Base-by-base conservation (phyloP, 352 stramenopile species). In the Lagenidium giganteum region DNA sequence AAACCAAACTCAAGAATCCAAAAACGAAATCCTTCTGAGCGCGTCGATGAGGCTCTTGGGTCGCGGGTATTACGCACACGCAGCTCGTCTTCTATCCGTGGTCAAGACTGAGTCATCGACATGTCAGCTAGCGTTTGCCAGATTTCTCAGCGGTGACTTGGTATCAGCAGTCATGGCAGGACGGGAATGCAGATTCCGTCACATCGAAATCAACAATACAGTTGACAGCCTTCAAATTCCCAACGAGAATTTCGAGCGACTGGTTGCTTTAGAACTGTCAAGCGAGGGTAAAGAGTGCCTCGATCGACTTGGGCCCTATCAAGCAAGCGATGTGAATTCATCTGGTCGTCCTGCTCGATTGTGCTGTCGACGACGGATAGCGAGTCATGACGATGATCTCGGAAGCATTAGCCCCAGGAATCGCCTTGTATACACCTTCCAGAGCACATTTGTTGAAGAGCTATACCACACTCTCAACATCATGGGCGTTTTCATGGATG, bases 401-500 rank as follows among this genome's bases (percentile, higher is more conserved):
- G n/a, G n/a, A n/a, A n/a, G n/a, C n/a, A n/a, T n/a, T n/a, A n/a
- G n/a, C n/a, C n/a, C n/a, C n/a, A n/a, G n/a, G n/a, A n/a, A n/a
- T n/a, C 48, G 50, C 8, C 30, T 21, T 9, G 16, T 24, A 12
- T 47, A 43, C 23, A 46, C 35, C 18, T 83, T 70, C 34, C 58
- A 43, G n/a, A 80, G 58, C 29, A 17, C 32, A 7, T 78, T 80
- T 31, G 56, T 65, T 11, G 47, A 69, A 29, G 67, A 82, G 36
- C 37, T 82, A 2, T 81, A 67, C 33, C 39, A 82, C 13, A 51
- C 67, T 6, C 32, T 75, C 4, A 71, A 66, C 17, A 49, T 73
- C 24, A 78, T 86, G 65, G 67, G 70, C 17, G 73, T 83, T n/a
- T 81, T 83, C 41, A 23, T 83, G 22, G 74, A 87, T 29, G 73